Evolutionary conservation across 768 basidiomycete genomes (phyloP).

Genomic region (Sutorius australiensis): DNA sequence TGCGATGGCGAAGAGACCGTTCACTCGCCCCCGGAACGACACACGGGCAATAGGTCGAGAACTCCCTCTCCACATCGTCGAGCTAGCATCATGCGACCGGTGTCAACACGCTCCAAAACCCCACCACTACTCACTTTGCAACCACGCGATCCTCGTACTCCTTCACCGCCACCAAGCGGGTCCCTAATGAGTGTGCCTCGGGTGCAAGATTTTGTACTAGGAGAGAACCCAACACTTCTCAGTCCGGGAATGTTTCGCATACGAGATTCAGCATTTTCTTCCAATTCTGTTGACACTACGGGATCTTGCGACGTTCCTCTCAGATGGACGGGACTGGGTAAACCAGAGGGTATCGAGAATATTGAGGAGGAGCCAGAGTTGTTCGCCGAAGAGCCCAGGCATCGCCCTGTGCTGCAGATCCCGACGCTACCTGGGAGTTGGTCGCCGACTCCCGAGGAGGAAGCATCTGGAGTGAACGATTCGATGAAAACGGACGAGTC

Average conservation of each 20-base stretch:
- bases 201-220: constrained; percentile 18
- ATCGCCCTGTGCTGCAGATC: constrained; percentile 25
- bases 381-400: constrained; percentile 23
- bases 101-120: constrained; percentile 38
- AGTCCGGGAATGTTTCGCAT: constrained; percentile 50
- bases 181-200: constrained; percentile 13
- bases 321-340: constrained; percentile 54
- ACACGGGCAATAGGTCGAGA: constrained; percentile 13
- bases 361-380: constrained; percentile 34
- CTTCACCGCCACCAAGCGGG: constrained; percentile 20
- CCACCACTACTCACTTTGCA: constrained; percentile 37
- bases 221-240: constrained; percentile 40
- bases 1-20: constrained; percentile 17
- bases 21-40: constrained; percentile 17
- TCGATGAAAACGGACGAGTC: constrained; percentile 26
- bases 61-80: constrained; percentile 25
- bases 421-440: constrained; percentile 53
- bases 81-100: constrained; percentile 30
- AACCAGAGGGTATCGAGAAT: constrained; percentile 37
- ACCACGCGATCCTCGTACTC: constrained; percentile 24
- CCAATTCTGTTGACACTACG: constrained; percentile 40
- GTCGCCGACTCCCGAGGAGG: constrained; percentile 52
- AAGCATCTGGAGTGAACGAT: constrained; percentile 34
- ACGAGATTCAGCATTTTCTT: constrained; percentile 64
- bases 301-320: constrained; percentile 51